Conservation (phyloP, 345 rosid genomes). For the Citrus unshiu region DNA sequence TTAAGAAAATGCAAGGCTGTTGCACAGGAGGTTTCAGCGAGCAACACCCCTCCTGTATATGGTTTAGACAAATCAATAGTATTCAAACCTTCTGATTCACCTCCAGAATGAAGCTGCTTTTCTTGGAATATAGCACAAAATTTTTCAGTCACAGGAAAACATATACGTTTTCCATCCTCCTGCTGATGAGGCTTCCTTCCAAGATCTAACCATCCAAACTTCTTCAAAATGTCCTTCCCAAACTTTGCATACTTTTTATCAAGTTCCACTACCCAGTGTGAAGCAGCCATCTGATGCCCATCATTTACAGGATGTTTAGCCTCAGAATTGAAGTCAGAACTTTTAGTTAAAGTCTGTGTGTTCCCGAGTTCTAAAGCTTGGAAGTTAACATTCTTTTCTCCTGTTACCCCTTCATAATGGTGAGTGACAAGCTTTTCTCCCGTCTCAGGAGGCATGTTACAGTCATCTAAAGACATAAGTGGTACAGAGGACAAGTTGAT, state of each 20-base stretch:
- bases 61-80: conserved; percentile 20
- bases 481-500: conserved; percentile 48
- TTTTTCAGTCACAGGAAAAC: conserved; percentile 73
- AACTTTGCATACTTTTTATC: conserved; percentile 64
- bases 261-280: conserved; percentile 48
- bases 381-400: conserved; percentile 17
- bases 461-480: conserved; percentile 27
- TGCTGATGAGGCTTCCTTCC: conserved; percentile 57
- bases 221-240: conserved; percentile 82
- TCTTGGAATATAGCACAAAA: conserved; percentile 46
- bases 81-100: conserved; percentile 27
- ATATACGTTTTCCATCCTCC: conserved; percentile 50
- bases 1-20: conserved; percentile 54
- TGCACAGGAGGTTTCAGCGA: conserved; percentile 45
- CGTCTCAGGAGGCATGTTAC: not conserved
- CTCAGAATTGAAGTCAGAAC: conserved; percentile 14
- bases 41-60: conserved; percentile 20
- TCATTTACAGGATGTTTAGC: conserved; percentile 15
- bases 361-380: conserved; percentile 24
- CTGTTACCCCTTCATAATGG: conserved; percentile 19
- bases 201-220: conserved; percentile 82
- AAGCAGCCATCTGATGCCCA: conserved; percentile 19
- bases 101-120: conserved; percentile 24
- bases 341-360: conserved; percentile 20
- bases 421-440: conserved; percentile 22